phyloP scores from a whole-genome alignment of 306 rosid species.

The Astragalus membranaceus region DNA sequence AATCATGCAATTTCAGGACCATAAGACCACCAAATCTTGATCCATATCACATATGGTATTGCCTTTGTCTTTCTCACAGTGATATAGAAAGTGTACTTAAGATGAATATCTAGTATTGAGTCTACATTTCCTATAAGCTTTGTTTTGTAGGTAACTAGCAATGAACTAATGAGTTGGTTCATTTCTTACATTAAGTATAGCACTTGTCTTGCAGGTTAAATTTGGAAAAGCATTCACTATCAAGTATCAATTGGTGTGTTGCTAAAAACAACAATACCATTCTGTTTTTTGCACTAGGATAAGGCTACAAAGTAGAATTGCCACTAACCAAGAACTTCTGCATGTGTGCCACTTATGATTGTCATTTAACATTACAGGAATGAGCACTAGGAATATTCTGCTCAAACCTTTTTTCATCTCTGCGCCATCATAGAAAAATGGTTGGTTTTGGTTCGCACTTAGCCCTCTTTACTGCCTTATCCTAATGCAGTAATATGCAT shows the following conservation, averaged over 20 bases:
- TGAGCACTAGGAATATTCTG: constrained; percentile 24
- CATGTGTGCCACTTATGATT: constrained; percentile 16
- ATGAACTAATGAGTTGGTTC: not conserved
- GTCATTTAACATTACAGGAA: constrained; percentile 8
- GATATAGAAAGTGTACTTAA: not conserved
- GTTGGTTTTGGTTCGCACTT: constrained; percentile 11
- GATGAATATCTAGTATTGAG: not conserved
- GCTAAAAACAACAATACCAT: not conserved
- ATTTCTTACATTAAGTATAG: not conserved
- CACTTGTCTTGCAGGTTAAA: not conserved
- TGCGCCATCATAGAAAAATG: constrained; percentile 17
- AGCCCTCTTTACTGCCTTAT: constrained; percentile 15
- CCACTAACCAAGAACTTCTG: not conserved
- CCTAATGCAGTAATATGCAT: constrained; percentile 7
- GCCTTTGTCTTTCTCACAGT: not conserved
- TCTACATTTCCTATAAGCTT: not conserved
- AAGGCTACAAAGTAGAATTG: constrained; percentile 17
- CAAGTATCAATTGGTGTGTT: not conserved
- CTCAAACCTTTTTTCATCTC: not conserved
- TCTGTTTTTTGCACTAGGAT: constrained; percentile 15
- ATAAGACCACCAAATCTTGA: not conserved
- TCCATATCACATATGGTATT: not conserved
- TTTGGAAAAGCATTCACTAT: not conserved
- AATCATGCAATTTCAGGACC: not conserved
- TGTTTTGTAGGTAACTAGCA: not conserved